Conservation (phyloP, 495 filamentous ascomycete genomes). For the Podospora bellae-mahoneyi region DNA sequence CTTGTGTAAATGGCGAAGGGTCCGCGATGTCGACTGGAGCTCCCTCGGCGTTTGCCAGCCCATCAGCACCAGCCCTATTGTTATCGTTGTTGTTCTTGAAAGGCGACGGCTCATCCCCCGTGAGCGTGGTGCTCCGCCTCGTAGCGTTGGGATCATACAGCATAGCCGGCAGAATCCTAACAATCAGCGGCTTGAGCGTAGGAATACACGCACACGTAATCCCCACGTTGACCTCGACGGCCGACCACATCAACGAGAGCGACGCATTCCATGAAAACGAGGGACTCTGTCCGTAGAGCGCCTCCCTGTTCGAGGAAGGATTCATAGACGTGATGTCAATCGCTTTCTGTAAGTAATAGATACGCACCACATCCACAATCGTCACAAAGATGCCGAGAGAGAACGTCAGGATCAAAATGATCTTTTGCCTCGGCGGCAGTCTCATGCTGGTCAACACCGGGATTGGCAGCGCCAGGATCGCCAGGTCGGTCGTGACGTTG, state of each 20-base stretch:
- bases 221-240: constrained; percentile 83
- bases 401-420: constrained; percentile 78
- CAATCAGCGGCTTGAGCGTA: constrained; percentile 79
- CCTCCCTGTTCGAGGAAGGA: constrained; percentile 25
- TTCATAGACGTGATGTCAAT: constrained; percentile 33
- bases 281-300: constrained; percentile 36
- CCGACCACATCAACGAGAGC: constrained; percentile 87
- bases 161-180: constrained; percentile 69
- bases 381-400: constrained; percentile 80
- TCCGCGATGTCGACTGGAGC: not conserved
- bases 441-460: constrained; percentile 83
- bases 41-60: not conserved
- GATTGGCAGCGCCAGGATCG: constrained; percentile 78
- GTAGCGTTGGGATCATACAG: constrained; percentile 49
- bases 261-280: constrained; percentile 69
- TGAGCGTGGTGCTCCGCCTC: constrained; percentile 22
- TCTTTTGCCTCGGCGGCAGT: constrained; percentile 77
- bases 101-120: not conserved
- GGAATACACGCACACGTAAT: constrained; percentile 87
- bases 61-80: not conserved
- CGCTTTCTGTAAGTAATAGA: constrained; percentile 83
- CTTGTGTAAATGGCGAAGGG: not conserved
- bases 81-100: constrained; percentile 8
- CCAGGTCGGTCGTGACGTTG: constrained; percentile 81
- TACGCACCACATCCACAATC: constrained; percentile 81